Conservation (phyloP, 257 asterid genomes). For the Capsicum chinense region DNA sequence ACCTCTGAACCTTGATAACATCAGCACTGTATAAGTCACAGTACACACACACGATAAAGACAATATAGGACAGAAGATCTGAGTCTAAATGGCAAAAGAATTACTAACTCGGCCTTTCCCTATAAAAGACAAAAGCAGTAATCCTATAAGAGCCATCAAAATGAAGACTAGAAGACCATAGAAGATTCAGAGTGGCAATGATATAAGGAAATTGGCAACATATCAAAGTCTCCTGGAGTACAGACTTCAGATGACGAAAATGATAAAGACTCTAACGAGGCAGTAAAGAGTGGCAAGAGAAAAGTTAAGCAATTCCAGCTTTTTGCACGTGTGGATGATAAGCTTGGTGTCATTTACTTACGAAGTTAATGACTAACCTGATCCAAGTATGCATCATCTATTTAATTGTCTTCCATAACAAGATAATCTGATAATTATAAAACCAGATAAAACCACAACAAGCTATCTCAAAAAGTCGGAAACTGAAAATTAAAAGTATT, state of each 20-base stretch:
- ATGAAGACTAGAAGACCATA: not conserved
- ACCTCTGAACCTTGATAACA: conserved; percentile 18
- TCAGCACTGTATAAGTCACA: conserved; percentile 12
- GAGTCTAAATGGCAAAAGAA: not conserved
- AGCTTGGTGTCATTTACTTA: not conserved
- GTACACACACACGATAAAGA: not conserved
- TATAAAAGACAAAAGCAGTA: not conserved
- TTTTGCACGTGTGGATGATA: not conserved
- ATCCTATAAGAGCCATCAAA: not conserved
- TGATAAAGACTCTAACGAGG: not conserved
- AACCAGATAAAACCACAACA: conserved; percentile 9
- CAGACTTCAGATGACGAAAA: not conserved
- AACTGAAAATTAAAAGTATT: not conserved
- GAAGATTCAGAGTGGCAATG: not conserved
- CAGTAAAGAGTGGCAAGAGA: not conserved
- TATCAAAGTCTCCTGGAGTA: not conserved
- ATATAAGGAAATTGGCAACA: not conserved
- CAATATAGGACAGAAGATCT: not conserved
- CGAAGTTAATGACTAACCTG: not conserved
- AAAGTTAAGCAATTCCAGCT: not conserved
- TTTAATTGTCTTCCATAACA: not conserved
- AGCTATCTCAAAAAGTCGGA: not conserved
- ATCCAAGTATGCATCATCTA: not conserved
- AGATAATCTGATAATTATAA: not conserved
- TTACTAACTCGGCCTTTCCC: not conserved